Conservation (phyloP, 192 early-diverging fungal species). For the Phlyctochytrium bullatum region DNA sequence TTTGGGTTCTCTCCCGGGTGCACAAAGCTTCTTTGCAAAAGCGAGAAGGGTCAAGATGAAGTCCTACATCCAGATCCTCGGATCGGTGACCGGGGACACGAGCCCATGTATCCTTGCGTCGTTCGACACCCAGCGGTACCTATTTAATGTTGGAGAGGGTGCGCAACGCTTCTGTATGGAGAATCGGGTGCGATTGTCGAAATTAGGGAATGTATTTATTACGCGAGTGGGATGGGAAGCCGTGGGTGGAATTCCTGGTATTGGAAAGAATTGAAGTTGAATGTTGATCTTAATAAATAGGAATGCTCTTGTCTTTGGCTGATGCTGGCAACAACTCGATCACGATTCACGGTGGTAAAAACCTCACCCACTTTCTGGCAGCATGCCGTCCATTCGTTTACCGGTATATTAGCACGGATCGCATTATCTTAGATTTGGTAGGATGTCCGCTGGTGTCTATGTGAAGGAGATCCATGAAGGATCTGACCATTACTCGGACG, state of each 20-base stretch:
- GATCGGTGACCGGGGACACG: constrained; percentile 52
- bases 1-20: not conserved
- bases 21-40: no score
- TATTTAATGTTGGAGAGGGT: constrained; percentile 92
- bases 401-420: constrained; percentile 34
- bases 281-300: constrained; percentile 1
- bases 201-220: constrained; percentile 75
- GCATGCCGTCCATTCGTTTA: constrained; percentile 77
- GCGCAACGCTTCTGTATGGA: constrained; percentile 81
- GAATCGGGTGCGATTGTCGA: constrained; percentile 67
- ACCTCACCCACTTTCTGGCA: constrained; percentile 76
- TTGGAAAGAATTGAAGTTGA: no score
- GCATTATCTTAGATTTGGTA: constrained; percentile 1
- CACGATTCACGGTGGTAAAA: constrained; percentile 70
- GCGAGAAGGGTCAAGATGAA: no score
- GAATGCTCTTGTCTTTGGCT: constrained; percentile 78
- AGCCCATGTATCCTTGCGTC: constrained; percentile 67
- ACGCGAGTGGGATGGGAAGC: constrained; percentile 79
- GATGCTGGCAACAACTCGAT: constrained; percentile 64
- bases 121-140: constrained; percentile 70
- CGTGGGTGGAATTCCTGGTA: constrained; percentile 85
- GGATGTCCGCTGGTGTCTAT: constrained; percentile 25
- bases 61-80: constrained; percentile 58
- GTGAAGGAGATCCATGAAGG: constrained; percentile 26
- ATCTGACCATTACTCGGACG: constrained; percentile 49